Conservation (phyloP, 2,329 filamentous ascomycete genomes). For the Cytospora piceicola region DNA sequence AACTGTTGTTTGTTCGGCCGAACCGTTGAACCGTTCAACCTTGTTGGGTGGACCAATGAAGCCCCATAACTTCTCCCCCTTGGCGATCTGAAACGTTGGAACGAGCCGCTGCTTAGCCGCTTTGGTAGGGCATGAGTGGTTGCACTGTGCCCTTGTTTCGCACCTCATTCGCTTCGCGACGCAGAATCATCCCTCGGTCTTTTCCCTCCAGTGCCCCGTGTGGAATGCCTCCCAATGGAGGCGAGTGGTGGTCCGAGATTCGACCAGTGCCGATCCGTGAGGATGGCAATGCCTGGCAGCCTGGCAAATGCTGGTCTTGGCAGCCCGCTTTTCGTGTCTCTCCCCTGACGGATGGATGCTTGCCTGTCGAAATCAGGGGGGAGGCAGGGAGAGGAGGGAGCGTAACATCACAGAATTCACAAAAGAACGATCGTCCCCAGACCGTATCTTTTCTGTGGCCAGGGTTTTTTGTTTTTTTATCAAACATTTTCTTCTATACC, state of each 20-base stretch:
- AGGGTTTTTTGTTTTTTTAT: neutral
- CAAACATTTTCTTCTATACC: neutral
- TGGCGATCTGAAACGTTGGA: neutral
- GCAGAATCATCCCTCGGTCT: neutral
- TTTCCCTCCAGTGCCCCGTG: neutral
- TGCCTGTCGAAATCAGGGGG: constrained; percentile 8
- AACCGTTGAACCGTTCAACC: too few relatives aligned
- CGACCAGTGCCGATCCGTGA: constrained; percentile 21
- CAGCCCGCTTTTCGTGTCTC: constrained; percentile 18
- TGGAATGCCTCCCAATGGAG: constrained; percentile 12
- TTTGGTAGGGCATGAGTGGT: neutral
- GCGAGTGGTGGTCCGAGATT: constrained; percentile 17
- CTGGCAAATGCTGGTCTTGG: constrained; percentile 11
- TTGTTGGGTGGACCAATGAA: neutral
- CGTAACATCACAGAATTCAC: constrained; percentile 17
- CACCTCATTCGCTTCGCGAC: neutral
- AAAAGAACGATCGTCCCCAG: constrained; percentile 14
- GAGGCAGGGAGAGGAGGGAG: neutral
- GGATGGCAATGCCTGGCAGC: constrained; percentile 9
- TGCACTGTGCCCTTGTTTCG: neutral
- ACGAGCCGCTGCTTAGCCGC: neutral
- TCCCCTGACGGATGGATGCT: constrained; percentile 11
- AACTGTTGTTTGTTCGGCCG: neutral
- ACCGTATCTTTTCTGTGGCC: neutral
- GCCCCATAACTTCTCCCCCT: neutral